Percentiles rank a stretch among this genome's conserved stretches.
Evolutionary conservation across 163 green algal genomes (phyloP).

Genomic region (Scenedesmus sp.): DNA sequence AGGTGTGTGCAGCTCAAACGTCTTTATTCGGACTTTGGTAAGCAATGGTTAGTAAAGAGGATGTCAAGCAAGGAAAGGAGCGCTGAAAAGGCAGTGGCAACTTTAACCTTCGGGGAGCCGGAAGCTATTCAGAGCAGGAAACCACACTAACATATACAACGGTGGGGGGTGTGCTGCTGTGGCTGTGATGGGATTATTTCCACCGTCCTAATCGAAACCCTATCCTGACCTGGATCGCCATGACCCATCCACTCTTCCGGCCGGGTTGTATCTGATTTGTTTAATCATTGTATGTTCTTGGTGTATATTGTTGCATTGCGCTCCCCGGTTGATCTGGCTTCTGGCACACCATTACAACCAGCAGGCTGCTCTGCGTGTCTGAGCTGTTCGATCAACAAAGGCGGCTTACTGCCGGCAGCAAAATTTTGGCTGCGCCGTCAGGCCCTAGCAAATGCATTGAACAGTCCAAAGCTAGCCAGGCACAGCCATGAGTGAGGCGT

Average conservation of each 20-base stretch:
- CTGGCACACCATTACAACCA: not conserved
- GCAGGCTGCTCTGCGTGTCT: not conserved
- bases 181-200: not conserved
- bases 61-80: no score
- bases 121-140: not conserved
- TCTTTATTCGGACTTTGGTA: no score
- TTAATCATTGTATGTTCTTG: not conserved
- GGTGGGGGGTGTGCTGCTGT: not conserved
- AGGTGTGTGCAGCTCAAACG: not conserved
- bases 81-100: not conserved
- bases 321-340: not conserved
- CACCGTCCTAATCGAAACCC: not conserved
- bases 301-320: not conserved
- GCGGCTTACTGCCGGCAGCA: not conserved
- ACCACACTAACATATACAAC: not conserved
- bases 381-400: not conserved
- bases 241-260: not conserved
- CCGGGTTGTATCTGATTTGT: not conserved
- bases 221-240: not conserved
- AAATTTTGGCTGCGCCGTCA: not conserved
- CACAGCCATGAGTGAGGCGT: constrained; percentile 6
- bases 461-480: not conserved
- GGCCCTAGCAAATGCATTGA: not conserved
- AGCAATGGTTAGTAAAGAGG: no score
- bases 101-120: not conserved